These are phyloP conservation scores for Pichia sp. DNA, from an alignment of 1,139 yeast genomes.

Conservation along the genomic window DNA sequence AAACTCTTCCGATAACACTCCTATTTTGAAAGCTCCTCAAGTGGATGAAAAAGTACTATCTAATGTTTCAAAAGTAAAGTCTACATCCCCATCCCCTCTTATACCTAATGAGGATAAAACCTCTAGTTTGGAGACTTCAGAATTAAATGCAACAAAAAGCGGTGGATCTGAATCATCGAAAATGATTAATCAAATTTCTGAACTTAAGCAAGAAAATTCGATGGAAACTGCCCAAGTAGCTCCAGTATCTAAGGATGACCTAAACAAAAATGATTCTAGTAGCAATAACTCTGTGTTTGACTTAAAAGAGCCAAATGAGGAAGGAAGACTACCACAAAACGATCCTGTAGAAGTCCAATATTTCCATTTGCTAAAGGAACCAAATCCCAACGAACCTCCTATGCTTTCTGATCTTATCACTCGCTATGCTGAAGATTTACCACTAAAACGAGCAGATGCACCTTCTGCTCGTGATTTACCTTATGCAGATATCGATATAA, in stretches of 20 bases:
- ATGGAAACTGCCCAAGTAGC: too few relatives aligned
- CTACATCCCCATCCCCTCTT: neutral
- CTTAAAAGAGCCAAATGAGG: neutral
- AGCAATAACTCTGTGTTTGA: too few relatives aligned
- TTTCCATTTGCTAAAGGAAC: neutral
- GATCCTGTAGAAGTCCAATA: neutral
- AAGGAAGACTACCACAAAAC: neutral
- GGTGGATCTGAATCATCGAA: too few relatives aligned
- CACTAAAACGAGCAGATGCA: constrained; percentile 23
- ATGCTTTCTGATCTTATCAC: constrained; percentile 25
- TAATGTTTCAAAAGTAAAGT: neutral
- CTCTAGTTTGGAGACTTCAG: too few relatives aligned
- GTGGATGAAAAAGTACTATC: neutral
- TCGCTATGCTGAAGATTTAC: constrained; percentile 18
- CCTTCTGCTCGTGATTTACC: constrained; percentile 26
- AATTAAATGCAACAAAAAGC: too few relatives aligned
- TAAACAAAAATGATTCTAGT: too few relatives aligned
- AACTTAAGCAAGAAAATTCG: too few relatives aligned
- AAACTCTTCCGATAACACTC: neutral
- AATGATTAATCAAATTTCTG: too few relatives aligned
- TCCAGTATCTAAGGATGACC: neutral
- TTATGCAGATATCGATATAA: constrained; percentile 30
- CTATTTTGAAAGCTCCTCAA: neutral
- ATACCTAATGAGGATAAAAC: neutral
- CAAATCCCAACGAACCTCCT: constrained; percentile 22